Conservation (phyloP, 2,329 filamentous ascomycete species). For the Ceratocystis eucalypticola region DNA sequence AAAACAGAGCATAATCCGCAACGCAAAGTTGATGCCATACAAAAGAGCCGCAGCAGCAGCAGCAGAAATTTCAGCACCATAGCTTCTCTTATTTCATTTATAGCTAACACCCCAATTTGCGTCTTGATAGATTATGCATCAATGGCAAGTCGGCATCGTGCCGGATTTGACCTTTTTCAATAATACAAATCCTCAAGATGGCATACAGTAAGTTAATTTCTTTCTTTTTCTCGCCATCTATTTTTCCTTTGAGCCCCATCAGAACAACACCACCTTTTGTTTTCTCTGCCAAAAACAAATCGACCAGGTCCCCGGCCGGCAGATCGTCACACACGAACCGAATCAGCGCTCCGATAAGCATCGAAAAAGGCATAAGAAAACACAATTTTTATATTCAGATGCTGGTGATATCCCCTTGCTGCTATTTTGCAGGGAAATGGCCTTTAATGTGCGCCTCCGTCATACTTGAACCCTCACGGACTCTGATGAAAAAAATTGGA, state of each 20-base stretch:
- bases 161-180: constrained; percentile 44
- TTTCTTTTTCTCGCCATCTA: constrained; percentile 18
- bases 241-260: constrained; percentile 26
- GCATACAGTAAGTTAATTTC: constrained; percentile 43
- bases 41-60: not conserved
- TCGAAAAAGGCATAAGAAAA: not conserved
- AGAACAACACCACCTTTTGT: constrained; percentile 11
- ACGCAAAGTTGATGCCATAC: not conserved
- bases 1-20: not conserved
- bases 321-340: not conserved
- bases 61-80: not conserved
- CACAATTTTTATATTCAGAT: no score
- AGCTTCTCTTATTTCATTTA: not conserved
- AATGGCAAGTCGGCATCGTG: constrained; percentile 48
- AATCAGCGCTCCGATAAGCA: constrained; percentile 14
- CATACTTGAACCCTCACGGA: not conserved
- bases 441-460: not conserved
- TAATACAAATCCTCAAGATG: constrained; percentile 39
- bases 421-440: not conserved
- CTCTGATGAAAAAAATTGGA: not conserved
- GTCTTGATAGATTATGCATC: constrained; percentile 40
- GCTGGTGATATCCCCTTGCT: no score
- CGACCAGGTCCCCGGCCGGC: not conserved
- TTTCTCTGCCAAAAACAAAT: constrained; percentile 13
- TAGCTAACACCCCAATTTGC: not conserved